Percentiles rank a stretch among this genome's conserved stretches.
These are phyloP conservation scores for Alternaria arborescens DNA, from an alignment of 2,329 filamentous ascomycete genomes.

Conservation along the genomic window DNA sequence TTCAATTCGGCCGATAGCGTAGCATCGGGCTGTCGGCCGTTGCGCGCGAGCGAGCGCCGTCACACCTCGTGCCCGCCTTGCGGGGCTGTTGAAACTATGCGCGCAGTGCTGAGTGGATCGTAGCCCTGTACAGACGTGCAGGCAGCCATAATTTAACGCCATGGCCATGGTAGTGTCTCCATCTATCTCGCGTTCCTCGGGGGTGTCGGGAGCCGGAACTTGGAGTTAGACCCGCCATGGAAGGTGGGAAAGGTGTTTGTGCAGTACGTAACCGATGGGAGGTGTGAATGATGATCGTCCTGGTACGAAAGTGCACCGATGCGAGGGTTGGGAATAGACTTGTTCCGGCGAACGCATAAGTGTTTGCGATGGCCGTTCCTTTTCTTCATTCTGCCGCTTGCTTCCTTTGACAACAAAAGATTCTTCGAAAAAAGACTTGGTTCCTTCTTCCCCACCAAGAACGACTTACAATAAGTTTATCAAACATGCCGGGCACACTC, in stretches of 20 bases:
- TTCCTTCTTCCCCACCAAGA: neutral
- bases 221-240: neutral
- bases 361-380: neutral
- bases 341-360: neutral
- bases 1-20: neutral
- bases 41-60: neutral
- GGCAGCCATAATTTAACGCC: neutral
- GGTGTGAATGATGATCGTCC: neutral
- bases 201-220: neutral
- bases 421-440: neutral
- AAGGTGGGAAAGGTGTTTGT: neutral
- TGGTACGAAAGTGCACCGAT: neutral
- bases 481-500: constrained; percentile 17
- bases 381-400: neutral
- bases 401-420: neutral
- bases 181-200: neutral
- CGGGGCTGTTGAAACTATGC: neutral
- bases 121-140: neutral
- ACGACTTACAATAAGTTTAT: neutral
- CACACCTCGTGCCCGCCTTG: neutral
- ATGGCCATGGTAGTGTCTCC: neutral
- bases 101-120: constrained; percentile 2
- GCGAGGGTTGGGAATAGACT: neutral
- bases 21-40: constrained; percentile 9
- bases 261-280: constrained; percentile 1